Evolutionary conservation across 495 filamentous ascomycete genomes (phyloP).

Genomic region (Hyaloscypha bicolor): DNA sequence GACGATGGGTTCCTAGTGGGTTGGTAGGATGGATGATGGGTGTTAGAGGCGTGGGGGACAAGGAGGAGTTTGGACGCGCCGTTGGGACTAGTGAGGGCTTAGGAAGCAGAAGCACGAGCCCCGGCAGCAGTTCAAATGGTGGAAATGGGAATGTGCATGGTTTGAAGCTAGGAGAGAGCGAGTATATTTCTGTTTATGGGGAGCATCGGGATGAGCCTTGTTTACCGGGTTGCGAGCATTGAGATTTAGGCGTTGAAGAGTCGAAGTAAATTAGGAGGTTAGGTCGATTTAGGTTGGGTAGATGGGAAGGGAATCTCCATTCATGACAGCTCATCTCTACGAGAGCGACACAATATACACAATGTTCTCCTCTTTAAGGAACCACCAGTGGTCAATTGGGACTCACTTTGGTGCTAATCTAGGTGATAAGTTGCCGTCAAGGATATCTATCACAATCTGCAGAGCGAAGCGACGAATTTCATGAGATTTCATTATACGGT

Average conservation of each 20-base stretch:
- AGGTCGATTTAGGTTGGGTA: not conserved
- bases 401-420: too few relatives aligned
- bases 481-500: not conserved
- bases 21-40: slow-evolving; percentile 92
- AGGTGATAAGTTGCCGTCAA: too few relatives aligned
- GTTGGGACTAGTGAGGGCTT: slow-evolving; percentile 31
- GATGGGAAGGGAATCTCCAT: slow-evolving; percentile 20
- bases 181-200: slow-evolving; percentile 43
- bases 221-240: too few relatives aligned
- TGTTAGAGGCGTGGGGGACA: slow-evolving; percentile 51
- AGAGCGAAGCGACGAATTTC: not conserved
- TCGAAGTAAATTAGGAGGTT: not conserved
- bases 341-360: not conserved
- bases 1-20: slow-evolving; percentile 75
- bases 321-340: slow-evolving; percentile 8
- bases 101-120: slow-evolving; percentile 32
- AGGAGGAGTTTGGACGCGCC: slow-evolving; percentile 42
- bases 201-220: not conserved
- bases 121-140: slow-evolving; percentile 32
- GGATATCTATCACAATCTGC: not conserved
- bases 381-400: too few relatives aligned
- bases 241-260: not conserved
- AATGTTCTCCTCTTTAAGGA: not conserved
- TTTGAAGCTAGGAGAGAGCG: slow-evolving; percentile 31
- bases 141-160: slow-evolving; percentile 18